phyloP scores from a whole-genome alignment of 495 filamentous ascomycete genomes.

The Penicillium odoratum region DNA sequence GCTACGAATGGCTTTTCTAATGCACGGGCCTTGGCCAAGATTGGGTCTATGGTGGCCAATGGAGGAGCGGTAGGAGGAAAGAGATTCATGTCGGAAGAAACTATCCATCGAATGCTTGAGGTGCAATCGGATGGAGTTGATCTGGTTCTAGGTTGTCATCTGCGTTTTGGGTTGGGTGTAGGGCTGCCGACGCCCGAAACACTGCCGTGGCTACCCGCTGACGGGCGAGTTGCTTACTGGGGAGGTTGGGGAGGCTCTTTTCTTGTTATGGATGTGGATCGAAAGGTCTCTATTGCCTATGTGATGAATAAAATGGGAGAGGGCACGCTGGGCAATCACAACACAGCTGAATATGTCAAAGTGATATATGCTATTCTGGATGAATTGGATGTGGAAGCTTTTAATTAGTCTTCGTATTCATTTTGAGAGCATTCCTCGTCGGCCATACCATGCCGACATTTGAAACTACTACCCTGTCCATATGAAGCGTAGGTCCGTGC shows the following conservation, averaged over 20 bases:
- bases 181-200: conserved; percentile 19
- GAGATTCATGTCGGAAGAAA: conserved; percentile 30
- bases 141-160: conserved; percentile 21
- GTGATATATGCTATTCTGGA: no score
- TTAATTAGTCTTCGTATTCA: no score
- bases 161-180: conserved; percentile 39
- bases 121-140: conserved; percentile 38
- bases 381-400: no score
- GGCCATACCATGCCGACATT: no score
- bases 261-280: conserved; percentile 42
- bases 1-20: conserved; percentile 34
- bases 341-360: no score
- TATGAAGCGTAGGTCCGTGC: no score
- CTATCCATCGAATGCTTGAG: conserved; percentile 39
- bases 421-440: no score
- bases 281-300: conserved; percentile 42
- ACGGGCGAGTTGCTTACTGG: conserved; percentile 39
- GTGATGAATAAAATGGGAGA: conserved; percentile 44
- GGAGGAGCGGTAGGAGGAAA: conserved; percentile 33
- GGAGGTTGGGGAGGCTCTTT: conserved; percentile 46
- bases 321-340: no score
- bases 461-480: no score
- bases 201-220: conserved; percentile 25
- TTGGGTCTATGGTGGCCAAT: conserved; percentile 32
- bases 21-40: conserved; percentile 31